Percentiles rank a stretch among this genome's conserved stretches.
Conservation (phyloP, 108 stramenopile genomes). For the Pseudonitzschia pungens region DNA sequence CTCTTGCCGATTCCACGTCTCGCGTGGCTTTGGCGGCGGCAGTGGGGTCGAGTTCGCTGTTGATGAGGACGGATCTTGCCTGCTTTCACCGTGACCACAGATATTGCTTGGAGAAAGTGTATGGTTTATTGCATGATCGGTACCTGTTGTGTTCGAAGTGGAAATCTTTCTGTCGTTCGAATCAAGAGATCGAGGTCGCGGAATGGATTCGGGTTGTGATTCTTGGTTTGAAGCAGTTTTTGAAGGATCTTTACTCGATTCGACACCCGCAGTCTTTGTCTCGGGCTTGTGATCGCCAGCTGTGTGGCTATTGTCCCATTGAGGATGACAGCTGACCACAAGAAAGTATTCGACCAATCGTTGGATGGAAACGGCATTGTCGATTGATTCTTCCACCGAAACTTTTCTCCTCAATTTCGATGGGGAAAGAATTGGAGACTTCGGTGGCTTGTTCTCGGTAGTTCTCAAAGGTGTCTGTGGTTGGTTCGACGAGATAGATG, state of each 20-base stretch:
- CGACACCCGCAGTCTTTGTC: neutral
- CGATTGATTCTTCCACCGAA: conserved; percentile 33
- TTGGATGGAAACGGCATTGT: conserved; percentile 35
- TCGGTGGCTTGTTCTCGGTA: neutral
- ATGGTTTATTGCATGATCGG: conserved; percentile 22
- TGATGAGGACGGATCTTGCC: conserved; percentile 11
- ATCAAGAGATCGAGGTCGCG: too few relatives aligned
- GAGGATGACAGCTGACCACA: conserved; percentile 55
- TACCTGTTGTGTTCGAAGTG: neutral
- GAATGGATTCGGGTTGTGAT: too few relatives aligned
- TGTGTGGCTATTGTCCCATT: conserved; percentile 9
- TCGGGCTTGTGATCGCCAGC: neutral
- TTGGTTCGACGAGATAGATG: neutral
- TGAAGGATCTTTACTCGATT: too few relatives aligned
- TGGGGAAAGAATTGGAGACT: neutral
- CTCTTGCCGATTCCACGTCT: conserved; percentile 31
- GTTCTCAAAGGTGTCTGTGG: neutral
- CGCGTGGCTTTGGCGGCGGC: conserved; percentile 35
- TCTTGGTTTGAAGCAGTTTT: too few relatives aligned
- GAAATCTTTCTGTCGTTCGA: neutral
- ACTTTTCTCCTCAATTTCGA: conserved; percentile 36
- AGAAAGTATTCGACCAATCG: conserved; percentile 89
- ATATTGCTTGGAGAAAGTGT: conserved; percentile 9
- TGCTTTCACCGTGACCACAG: conserved; percentile 12
- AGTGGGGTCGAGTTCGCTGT: neutral